phyloP scores from a whole-genome alignment of 352 stramenopile genomes.

The Globisporangium acanthophoron region DNA sequence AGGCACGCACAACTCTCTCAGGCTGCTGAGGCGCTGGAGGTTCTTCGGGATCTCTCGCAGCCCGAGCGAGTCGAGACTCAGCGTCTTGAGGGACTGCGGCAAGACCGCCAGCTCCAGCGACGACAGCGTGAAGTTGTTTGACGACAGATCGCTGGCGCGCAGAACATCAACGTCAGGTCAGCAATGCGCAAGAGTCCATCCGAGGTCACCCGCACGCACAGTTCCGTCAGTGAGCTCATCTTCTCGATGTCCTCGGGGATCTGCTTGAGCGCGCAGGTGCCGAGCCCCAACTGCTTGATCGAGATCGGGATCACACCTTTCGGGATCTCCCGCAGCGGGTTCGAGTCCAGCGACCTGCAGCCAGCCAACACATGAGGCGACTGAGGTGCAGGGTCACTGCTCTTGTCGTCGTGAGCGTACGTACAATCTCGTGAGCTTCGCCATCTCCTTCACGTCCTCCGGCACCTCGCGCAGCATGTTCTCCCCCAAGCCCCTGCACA shows the following conservation, averaged over 20 bases:
- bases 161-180: no score
- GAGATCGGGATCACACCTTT: constrained; percentile 2
- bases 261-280: not conserved
- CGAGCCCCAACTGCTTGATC: not conserved
- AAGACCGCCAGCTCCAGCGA: not conserved
- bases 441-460: constrained; percentile 3
- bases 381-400: no score
- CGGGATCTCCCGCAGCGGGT: not conserved
- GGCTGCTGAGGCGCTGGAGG: not conserved
- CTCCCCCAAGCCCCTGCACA: not conserved
- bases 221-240: not conserved
- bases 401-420: not conserved
- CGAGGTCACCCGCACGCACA: not conserved
- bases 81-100: not conserved
- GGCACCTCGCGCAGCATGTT: constrained; percentile 3
- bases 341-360: not conserved
- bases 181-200: no score
- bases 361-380: no score
- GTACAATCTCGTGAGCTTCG: constrained; percentile 1
- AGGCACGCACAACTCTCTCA: not conserved
- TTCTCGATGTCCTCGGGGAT: constrained; percentile 2
- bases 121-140: no score
- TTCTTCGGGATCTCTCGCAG: constrained; percentile 6
- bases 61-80: constrained; percentile 1
- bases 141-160: no score